These are phyloP conservation scores for Tetracladium marchalianum DNA, from an alignment of 495 filamentous ascomycete species.

Conservation along the genomic window DNA sequence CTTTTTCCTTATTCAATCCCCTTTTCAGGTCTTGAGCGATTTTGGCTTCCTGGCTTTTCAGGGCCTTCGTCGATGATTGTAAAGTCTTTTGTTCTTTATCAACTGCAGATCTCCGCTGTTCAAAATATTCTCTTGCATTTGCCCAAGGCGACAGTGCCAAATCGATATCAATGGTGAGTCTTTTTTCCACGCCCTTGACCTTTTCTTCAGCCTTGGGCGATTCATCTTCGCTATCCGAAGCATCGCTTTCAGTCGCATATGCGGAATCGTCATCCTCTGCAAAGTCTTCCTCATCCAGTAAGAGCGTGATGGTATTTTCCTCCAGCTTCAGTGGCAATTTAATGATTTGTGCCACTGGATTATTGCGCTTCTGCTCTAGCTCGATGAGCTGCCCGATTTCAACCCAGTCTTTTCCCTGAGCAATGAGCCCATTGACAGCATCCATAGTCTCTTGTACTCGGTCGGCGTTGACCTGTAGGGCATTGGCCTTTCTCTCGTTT, in stretches of 20 bases:
- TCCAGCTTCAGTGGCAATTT: constrained; percentile 79
- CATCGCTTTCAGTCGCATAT: constrained; percentile 58
- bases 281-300: constrained; percentile 60
- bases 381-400: constrained; percentile 83
- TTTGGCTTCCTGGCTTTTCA: constrained; percentile 86
- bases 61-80: constrained; percentile 69
- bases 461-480: constrained; percentile 81
- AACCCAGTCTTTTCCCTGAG: constrained; percentile 94
- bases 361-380: constrained; percentile 67
- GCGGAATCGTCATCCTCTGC: constrained; percentile 39
- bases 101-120: constrained; percentile 72
- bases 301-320: constrained; percentile 77
- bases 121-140: constrained; percentile 87
- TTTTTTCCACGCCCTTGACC: constrained; percentile 31
- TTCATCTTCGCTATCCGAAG: constrained; percentile 49
- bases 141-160: constrained; percentile 72
- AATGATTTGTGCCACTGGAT: constrained; percentile 80
- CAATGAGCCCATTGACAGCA: constrained; percentile 79
- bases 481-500: constrained; percentile 79
- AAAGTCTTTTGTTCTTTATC: constrained; percentile 80
- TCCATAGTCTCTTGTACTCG: constrained; percentile 85
- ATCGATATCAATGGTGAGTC: constrained; percentile 71
- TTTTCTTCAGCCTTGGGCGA: constrained; percentile 24
- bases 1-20: constrained; percentile 84
- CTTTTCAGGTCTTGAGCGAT: constrained; percentile 76